A percentile compares a stretch with the other conserved stretches of the same genome.
phyloP scores from a whole-genome alignment of 1,139 yeast species.

The Zygosaccharomyces pseudobailii region DNA sequence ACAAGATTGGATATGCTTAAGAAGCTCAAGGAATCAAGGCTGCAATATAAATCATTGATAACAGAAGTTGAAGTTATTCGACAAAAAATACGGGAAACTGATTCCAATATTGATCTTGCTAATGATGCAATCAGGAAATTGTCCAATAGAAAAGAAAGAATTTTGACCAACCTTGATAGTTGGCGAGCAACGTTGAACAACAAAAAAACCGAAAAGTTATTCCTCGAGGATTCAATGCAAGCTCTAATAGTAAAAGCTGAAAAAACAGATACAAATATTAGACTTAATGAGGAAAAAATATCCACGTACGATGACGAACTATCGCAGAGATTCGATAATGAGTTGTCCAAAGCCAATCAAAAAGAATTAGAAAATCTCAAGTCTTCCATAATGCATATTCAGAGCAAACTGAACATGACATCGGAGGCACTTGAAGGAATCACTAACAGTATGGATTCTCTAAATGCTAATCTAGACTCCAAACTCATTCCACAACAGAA shows the following conservation, averaged over 20 bases:
- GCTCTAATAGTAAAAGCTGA: conserved; percentile 34
- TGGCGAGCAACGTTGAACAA: conserved; percentile 41
- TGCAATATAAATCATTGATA: conserved; percentile 42
- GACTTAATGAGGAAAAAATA: conserved; percentile 30
- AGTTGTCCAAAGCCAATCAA: conserved; percentile 46
- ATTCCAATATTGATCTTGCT: conserved; percentile 42
- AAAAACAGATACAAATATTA: conserved; percentile 25
- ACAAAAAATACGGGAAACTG: conserved; percentile 38
- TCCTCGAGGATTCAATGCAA: conserved; percentile 41
- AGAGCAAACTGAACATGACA: conserved; percentile 40
- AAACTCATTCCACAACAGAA: conserved; percentile 44
- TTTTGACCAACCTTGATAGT: conserved; percentile 43
- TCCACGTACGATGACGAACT: conserved; percentile 49
- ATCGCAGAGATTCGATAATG: conserved; percentile 48
- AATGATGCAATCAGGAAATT: conserved; percentile 47
- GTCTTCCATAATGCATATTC: conserved; percentile 39
- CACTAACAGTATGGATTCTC: conserved; percentile 47
- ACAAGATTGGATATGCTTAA: conserved; percentile 71
- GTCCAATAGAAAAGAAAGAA: conserved; percentile 41
- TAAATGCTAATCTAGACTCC: conserved; percentile 56
- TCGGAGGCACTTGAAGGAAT: conserved; percentile 44
- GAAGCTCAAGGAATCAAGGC: conserved; percentile 47
- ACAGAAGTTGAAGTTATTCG: conserved; percentile 38
- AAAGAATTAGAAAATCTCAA: conserved; percentile 40
- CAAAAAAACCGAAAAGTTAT: conserved; percentile 40